These are phyloP conservation scores for Helminthosporium solani DNA, from an alignment of 2,329 filamentous ascomycete genomes.

Conservation along the genomic window DNA sequence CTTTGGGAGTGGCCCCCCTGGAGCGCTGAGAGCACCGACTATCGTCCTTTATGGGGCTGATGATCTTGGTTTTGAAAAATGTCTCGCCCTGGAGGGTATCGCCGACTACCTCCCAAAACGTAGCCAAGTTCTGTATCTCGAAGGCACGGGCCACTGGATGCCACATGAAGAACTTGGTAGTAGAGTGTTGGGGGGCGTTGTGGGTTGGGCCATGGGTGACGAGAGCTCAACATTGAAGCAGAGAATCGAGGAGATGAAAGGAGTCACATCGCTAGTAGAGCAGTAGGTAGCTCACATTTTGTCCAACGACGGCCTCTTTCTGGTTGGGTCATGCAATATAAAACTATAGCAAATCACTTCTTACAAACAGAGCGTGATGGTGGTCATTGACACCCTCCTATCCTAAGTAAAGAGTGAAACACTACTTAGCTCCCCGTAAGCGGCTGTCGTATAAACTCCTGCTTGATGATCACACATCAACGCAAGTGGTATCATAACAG, in stretches of 20 bases:
- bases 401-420: too few species aligned
- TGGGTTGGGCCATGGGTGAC: slow-evolving; percentile 35
- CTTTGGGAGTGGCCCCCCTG: slow-evolving; percentile 48
- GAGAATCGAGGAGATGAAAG: slow-evolving; percentile 21
- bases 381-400: too few species aligned
- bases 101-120: slow-evolving; percentile 51
- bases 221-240: slow-evolving; percentile 14
- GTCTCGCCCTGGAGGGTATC: slow-evolving; percentile 55
- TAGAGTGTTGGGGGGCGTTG: slow-evolving; percentile 44
- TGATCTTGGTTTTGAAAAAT: slow-evolving; percentile 53
- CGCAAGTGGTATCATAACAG: too few species aligned
- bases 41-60: slow-evolving; percentile 57
- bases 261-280: slow-evolving; percentile 18
- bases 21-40: slow-evolving; percentile 52
- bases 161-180: slow-evolving; percentile 50
- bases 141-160: slow-evolving; percentile 54
- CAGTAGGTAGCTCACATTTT: too few species aligned
- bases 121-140: slow-evolving; percentile 54
- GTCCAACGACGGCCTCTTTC: too few species aligned
- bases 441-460: too few species aligned
- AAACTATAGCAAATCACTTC: too few species aligned
- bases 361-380: too few species aligned
- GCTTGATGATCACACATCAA: too few species aligned
- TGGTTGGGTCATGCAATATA: too few species aligned
- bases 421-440: too few species aligned